Percentiles rank a stretch among this genome's conserved stretches.
Conservation (phyloP, 225 moss, liverwort and hornwort genomes). For the Physcomitrellopsis africana region DNA sequence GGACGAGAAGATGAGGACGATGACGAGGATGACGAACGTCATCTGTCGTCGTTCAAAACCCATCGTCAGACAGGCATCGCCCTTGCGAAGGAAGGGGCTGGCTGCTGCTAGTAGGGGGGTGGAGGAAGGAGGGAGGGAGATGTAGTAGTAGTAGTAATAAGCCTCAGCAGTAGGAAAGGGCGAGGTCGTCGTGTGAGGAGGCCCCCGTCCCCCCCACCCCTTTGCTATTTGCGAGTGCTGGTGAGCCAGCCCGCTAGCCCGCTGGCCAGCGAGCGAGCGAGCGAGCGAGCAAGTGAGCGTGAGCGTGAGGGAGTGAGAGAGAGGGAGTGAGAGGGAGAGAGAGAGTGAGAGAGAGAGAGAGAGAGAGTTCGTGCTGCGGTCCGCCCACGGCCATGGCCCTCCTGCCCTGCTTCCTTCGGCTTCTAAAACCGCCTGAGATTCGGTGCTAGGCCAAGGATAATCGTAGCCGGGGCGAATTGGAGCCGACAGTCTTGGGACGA, state of each 20-base stretch:
- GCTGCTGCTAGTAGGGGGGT: too few species aligned
- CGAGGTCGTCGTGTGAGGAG: too few species aligned
- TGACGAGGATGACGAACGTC: too few species aligned
- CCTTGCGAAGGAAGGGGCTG: neutral
- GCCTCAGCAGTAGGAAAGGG: too few species aligned
- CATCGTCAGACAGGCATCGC: neutral
- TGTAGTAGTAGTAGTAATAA: too few species aligned
- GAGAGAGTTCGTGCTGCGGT: neutral
- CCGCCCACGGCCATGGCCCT: slow-evolving; percentile 40
- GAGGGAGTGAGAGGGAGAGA: neutral
- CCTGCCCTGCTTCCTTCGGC: slow-evolving; percentile 34
- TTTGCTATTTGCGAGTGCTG: too few species aligned
- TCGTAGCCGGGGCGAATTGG: slow-evolving; percentile 9
- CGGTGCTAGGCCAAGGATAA: slow-evolving; percentile 4
- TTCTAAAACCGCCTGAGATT: slow-evolving; percentile 52
- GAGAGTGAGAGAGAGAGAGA: neutral
- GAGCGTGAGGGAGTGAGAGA: too few species aligned
- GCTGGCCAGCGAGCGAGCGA: too few species aligned
- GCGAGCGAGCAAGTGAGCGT: neutral
- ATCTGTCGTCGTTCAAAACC: neutral
- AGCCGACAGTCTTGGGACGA: slow-evolving; percentile 22
- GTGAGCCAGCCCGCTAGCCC: too few species aligned
- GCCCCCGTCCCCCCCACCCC: too few species aligned
- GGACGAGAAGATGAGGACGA: slow-evolving; percentile 21
- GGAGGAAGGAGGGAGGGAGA: too few species aligned